A percentile compares a stretch with the other conserved stretches of the same genome.
These are phyloP conservation scores for Scheffersomyces quercinus DNA, from an alignment of 1,139 yeast genomes.

Conservation along the genomic window DNA sequence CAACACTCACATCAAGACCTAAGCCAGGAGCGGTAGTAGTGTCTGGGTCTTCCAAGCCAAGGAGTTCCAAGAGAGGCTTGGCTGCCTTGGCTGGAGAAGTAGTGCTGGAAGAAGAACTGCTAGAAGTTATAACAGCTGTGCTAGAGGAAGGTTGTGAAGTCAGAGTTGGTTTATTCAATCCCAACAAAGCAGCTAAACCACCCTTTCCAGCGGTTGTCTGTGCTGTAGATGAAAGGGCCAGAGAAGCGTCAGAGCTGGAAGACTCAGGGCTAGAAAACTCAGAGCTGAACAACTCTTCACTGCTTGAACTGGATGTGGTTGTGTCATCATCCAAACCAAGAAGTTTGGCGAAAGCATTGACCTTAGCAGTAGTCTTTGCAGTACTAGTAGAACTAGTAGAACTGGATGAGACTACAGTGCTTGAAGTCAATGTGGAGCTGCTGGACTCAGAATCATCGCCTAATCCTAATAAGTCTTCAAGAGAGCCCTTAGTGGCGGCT, in stretches of 20 bases:
- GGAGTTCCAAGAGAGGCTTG: neutral
- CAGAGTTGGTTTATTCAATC: too few relatives aligned
- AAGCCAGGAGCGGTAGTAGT: neutral
- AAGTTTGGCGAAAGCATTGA: neutral
- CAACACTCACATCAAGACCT: too few relatives aligned
- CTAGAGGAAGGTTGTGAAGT: neutral
- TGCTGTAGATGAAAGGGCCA: too few relatives aligned
- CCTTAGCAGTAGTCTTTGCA: neutral
- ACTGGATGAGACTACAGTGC: neutral
- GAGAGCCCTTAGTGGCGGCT: neutral
- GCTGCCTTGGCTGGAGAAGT: neutral
- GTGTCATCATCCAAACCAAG: too few relatives aligned
- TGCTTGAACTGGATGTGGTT: too few relatives aligned
- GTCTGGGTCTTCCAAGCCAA: slow-evolving; percentile 1
- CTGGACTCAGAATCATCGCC: neutral
- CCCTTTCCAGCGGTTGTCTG: too few relatives aligned
- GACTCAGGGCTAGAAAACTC: too few relatives aligned
- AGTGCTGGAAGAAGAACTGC: neutral
- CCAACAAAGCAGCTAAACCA: too few relatives aligned
- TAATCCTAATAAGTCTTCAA: neutral
- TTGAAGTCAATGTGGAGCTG: too few relatives aligned
- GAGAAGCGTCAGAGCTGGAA: too few relatives aligned
- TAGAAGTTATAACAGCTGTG: neutral
- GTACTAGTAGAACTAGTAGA: neutral
- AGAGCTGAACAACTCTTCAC: too few relatives aligned